Conservation (phyloP, 352 stramenopile species). For the Globisporangium middletonii region DNA sequence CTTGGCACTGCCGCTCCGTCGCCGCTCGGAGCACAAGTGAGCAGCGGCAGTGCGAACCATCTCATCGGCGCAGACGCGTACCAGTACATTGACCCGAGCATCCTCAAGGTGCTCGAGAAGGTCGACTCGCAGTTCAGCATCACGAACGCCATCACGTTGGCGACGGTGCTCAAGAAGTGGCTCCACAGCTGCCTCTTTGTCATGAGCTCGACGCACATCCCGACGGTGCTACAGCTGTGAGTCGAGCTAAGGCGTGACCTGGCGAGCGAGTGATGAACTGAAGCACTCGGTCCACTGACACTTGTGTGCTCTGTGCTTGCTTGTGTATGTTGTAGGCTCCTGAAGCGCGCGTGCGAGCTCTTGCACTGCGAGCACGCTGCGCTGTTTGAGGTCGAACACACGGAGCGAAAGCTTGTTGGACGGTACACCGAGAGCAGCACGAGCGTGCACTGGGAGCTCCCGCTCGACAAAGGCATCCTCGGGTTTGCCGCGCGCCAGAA, state of each 20-base stretch:
- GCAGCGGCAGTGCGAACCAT: conserved; percentile 12
- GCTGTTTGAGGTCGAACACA: conserved; percentile 53
- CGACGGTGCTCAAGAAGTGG: conserved; percentile 67
- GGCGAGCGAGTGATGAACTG: neutral
- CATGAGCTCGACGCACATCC: conserved; percentile 42
- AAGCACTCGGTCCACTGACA: neutral
- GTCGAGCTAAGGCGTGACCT: neutral
- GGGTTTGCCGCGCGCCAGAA: conserved; percentile 50
- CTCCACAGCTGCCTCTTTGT: conserved; percentile 59
- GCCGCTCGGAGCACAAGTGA: neutral
- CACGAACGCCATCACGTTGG: conserved; percentile 67
- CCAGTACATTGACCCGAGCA: conserved; percentile 74
- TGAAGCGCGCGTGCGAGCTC: conserved; percentile 48
- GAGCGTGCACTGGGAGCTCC: conserved; percentile 45
- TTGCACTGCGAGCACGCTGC: conserved; percentile 70
- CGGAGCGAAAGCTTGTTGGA: conserved; percentile 26
- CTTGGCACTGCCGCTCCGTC: neutral
- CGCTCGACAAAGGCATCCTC: conserved; percentile 65
- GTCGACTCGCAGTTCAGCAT: conserved; percentile 86
- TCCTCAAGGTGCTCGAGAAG: conserved; percentile 76
- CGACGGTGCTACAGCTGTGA: conserved; percentile 31
- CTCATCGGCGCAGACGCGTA: conserved; percentile 38
- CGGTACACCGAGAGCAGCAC: conserved; percentile 33
- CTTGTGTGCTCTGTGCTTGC: neutral
- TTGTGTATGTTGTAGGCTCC: conserved; percentile 17